Conservation (phyloP, 1,139 yeast species). For the Arxiozyma heterogenica region DNA sequence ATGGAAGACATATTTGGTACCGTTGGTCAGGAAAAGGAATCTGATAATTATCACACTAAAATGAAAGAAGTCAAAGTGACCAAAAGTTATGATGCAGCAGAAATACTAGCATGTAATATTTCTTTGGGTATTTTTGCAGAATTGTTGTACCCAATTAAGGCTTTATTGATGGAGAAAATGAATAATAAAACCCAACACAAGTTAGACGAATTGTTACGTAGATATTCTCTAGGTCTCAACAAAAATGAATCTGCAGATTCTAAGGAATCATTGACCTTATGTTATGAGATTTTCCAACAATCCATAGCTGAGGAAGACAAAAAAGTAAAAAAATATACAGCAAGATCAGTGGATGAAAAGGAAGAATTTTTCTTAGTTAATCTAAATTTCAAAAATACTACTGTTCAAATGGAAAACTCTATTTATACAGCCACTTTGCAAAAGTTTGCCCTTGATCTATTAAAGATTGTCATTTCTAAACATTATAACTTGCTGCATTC, state of each 20-base stretch:
- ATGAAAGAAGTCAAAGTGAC: constrained; percentile 88
- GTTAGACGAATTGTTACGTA: constrained; percentile 67
- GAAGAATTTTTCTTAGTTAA: constrained; percentile 64
- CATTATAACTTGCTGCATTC: constrained; percentile 50
- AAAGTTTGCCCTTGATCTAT: constrained; percentile 67
- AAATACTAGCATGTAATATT: constrained; percentile 60
- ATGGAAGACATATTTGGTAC: constrained; percentile 94
- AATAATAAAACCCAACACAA: constrained; percentile 63
- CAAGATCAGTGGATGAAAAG: constrained; percentile 27
- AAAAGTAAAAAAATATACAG: constrained; percentile 19
- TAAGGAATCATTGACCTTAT: constrained; percentile 54
- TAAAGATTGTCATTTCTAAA: constrained; percentile 61
- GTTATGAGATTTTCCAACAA: constrained; percentile 63
- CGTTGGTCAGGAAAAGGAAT: constrained; percentile 91
- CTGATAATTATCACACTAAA: constrained; percentile 77
- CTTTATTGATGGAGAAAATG: constrained; percentile 54
- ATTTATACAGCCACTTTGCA: constrained; percentile 53
- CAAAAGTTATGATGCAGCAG: constrained; percentile 83
- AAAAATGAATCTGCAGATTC: constrained; percentile 52
- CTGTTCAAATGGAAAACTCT: constrained; percentile 44
- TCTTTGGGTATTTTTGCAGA: constrained; percentile 50
- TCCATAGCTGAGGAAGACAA: constrained; percentile 33
- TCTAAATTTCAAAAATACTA: constrained; percentile 49
- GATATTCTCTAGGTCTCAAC: constrained; percentile 69
- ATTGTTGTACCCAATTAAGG: constrained; percentile 61